Evolutionary conservation across 2,329 filamentous ascomycete genomes (phyloP).

Genomic region (Bipolaris victoriae): DNA sequence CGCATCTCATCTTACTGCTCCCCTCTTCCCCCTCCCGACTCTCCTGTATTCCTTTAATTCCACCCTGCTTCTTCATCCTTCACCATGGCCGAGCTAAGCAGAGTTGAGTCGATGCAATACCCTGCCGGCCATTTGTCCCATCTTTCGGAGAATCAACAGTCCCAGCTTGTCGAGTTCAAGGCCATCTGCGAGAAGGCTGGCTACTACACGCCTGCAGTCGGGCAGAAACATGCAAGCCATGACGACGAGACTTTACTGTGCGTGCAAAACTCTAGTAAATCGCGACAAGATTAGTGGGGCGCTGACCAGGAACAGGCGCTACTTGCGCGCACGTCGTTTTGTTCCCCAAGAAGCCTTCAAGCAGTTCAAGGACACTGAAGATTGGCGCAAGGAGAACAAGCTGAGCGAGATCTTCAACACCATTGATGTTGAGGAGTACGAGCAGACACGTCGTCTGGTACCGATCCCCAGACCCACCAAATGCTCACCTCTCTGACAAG

Average conservation of each 20-base stretch:
- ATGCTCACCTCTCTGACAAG: conserved; percentile 24
- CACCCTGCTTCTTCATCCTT: conserved; percentile 3
- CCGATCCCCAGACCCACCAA: conserved; percentile 25
- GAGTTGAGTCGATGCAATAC: conserved; percentile 60
- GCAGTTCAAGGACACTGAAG: conserved; percentile 88
- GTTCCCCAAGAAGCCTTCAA: conserved; percentile 75
- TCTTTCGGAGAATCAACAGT: conserved; percentile 71
- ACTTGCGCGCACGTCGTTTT: conserved; percentile 84
- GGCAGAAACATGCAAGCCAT: conserved; percentile 60
- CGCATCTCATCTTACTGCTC: conserved; percentile 20
- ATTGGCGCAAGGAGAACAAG: conserved; percentile 81
- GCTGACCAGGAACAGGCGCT: conserved; percentile 66
- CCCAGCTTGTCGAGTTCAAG: conserved; percentile 75
- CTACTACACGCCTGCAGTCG: conserved; percentile 61
- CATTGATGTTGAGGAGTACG: conserved; percentile 84
- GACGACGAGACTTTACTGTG: conserved; percentile 77
- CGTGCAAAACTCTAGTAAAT: conserved; percentile 33
- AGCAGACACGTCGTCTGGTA: conserved; percentile 78
- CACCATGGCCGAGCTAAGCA: conserved; percentile 44
- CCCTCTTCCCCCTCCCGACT: conserved; percentile 6
- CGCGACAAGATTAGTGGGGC: conserved; percentile 22
- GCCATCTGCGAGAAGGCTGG: conserved; percentile 67
- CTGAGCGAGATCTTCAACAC: conserved; percentile 82
- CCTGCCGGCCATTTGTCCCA: conserved; percentile 82
- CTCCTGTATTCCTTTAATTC: conserved; percentile 1